These are phyloP conservation scores for Astrothelium macrocarpum DNA, from an alignment of 495 filamentous ascomycete genomes.

Conservation along the genomic window DNA sequence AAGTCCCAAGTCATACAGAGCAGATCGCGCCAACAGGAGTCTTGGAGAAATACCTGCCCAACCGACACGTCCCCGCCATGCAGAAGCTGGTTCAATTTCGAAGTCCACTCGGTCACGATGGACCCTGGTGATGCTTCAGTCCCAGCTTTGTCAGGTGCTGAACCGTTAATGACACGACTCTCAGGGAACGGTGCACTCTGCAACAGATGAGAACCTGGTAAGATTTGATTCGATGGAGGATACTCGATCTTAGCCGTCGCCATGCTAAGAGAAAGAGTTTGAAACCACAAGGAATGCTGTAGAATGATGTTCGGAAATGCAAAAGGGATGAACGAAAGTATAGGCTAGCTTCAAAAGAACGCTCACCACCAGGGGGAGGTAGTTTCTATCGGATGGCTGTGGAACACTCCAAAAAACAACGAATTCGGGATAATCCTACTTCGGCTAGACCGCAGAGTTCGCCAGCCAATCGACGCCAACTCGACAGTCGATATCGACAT, in stretches of 20 bases:
- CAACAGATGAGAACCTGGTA: not conserved
- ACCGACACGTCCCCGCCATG: constrained; percentile 11
- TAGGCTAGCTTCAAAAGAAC: too few relatives aligned
- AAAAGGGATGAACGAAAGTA: too few relatives aligned
- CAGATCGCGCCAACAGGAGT: constrained; percentile 26
- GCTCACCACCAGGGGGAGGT: too few relatives aligned
- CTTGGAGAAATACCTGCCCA: constrained; percentile 11
- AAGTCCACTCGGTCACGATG: constrained; percentile 20
- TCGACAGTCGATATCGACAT: not conserved
- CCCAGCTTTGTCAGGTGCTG: not conserved
- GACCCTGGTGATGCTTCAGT: constrained; percentile 3
- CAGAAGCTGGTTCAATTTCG: constrained; percentile 16
- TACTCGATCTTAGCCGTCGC: not conserved
- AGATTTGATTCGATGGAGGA: not conserved
- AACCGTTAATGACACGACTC: not conserved
- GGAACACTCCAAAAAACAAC: not conserved
- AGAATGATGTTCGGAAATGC: too few relatives aligned
- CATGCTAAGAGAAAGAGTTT: not conserved
- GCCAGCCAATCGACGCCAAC: not conserved
- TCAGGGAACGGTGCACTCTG: not conserved
- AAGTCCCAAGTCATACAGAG: constrained; percentile 23
- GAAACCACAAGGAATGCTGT: not conserved
- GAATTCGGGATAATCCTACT: not conserved
- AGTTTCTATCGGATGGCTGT: not conserved
- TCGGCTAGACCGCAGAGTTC: not conserved